Base-by-base conservation (phyloP, 495 filamentous ascomycete species). In the Xylaria longipes region DNA sequence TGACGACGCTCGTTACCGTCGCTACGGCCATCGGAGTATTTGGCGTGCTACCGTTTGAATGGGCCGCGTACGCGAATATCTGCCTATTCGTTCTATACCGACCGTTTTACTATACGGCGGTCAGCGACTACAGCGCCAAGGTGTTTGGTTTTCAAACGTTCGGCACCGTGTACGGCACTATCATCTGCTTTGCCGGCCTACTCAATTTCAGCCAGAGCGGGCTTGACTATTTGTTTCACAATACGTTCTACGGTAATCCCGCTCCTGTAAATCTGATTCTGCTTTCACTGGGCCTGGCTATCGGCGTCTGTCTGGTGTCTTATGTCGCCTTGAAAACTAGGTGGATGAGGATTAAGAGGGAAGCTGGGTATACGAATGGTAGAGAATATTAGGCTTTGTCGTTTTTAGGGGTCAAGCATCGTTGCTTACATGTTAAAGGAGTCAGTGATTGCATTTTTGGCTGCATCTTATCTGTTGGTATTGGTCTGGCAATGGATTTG, bases 71-170 rank as follows among this genome's bases (percentile, higher is more conserved):
- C 73, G 87, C 87, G 27, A 94, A 95, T 70, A 85, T 99, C 63
- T 82, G 85, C 52, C 87, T 98, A 0, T 98, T 99, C 77, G 93
- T 91, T 12, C 69, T 91, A 17, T 93, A 93, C 79, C 84, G 92
- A 0, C 92, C 92, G 0, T 89, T 93, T 57, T 93, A 92, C 80
- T 93, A 93, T 78, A 93, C 91, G 2, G 86, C 91, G 5, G 90
- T 93, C 64, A 90, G 88, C 11, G 96, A 99, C 82, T 98, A 97
- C 80, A 77, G 90, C 54, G 95, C 94, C 39, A 98, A 98, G 81
- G 95, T 99, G 41, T 99, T 99, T 79, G 95, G 96, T 9, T 97
- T 97, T 82, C 89, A 89, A 71, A 97, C 95, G 0, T 98, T 98
- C 73, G 95, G 95, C 33, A 97, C 92, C 68, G 93, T 99, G 33